phyloP scores from a whole-genome alignment of 2,329 filamentous ascomycete species.

The Phoma sp. region DNA sequence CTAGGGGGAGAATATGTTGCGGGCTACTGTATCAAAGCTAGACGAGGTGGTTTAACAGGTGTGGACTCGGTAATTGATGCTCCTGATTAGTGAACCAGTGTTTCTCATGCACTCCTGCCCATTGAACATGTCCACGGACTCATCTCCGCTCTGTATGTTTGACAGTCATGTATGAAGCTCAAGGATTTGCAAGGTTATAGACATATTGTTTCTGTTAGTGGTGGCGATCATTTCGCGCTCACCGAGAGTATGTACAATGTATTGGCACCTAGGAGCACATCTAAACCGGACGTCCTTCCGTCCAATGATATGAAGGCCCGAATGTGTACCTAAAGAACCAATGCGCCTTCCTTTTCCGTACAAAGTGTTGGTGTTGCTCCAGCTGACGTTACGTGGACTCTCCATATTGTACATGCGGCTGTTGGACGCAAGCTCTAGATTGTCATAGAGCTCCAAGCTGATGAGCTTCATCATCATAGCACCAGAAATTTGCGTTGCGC shows the following conservation, averaged over 20 bases:
- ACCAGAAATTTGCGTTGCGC: too few species aligned
- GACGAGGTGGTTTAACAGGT: background rate
- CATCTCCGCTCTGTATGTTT: slow-evolving; percentile 2
- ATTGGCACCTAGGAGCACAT: background rate
- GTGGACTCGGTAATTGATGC: slow-evolving; percentile 1
- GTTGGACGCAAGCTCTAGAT: background rate
- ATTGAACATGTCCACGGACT: background rate
- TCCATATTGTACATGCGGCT: background rate
- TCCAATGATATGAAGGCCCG: background rate
- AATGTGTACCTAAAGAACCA: background rate
- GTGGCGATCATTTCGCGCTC: slow-evolving; percentile 14
- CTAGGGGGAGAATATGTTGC: background rate
- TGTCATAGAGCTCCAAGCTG: background rate
- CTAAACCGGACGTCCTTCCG: background rate
- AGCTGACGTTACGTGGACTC: background rate
- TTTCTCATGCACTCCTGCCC: background rate
- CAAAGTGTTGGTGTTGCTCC: background rate
- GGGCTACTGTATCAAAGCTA: background rate
- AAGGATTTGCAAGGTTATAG: background rate
- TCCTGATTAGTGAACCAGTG: background rate
- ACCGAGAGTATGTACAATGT: background rate
- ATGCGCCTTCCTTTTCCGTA: background rate
- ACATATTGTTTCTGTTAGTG: slow-evolving; percentile 2
- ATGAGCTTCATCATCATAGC: background rate
- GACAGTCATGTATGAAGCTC: background rate